phyloP scores from a whole-genome alignment of 1,284 basidiomycete genomes.

The Cryptococcus sp. region DNA sequence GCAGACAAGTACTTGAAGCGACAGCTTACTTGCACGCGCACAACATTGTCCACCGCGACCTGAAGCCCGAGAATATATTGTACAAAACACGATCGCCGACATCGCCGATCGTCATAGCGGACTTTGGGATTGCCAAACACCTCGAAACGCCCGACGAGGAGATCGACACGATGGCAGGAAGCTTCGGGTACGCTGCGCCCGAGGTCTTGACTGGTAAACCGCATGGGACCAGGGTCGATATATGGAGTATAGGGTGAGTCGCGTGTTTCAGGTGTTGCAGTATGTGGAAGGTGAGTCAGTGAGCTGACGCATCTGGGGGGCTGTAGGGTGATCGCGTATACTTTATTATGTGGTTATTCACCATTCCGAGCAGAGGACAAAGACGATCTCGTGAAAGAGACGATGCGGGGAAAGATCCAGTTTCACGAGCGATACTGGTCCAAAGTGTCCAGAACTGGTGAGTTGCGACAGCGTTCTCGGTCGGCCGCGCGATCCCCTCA shows the following conservation, averaged over 20 bases:
- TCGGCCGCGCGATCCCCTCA: no score
- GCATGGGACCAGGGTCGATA: constrained; percentile 88
- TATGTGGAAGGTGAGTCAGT: background rate
- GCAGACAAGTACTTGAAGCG: constrained; percentile 65
- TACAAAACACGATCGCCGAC: constrained; percentile 73
- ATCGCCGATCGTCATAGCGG: constrained; percentile 85
- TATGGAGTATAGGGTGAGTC: constrained; percentile 86
- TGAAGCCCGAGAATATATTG: constrained; percentile 95
- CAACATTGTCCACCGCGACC: constrained; percentile 88
- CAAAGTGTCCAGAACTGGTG: constrained; percentile 76
- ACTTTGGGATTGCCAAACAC: constrained; percentile 96
- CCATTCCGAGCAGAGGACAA: constrained; percentile 87
- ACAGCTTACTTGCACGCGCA: constrained; percentile 81
- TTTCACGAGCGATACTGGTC: constrained; percentile 95
- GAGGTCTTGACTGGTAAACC: constrained; percentile 82
- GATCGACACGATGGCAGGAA: constrained; percentile 79
- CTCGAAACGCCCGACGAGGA: constrained; percentile 75
- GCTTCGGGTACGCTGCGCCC: constrained; percentile 90
- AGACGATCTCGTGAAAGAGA: constrained; percentile 75
- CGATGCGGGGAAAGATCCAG: constrained; percentile 75
- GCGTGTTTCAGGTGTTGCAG: background rate
- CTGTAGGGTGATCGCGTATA: constrained; percentile 85
- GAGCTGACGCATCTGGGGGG: background rate
- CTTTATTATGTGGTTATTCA: constrained; percentile 86
- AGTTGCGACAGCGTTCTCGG: constrained; percentile 5